Evolutionary conservation across 2,329 filamentous ascomycete species (phyloP).

Genomic region (Aureobasidium leucospermi): DNA sequence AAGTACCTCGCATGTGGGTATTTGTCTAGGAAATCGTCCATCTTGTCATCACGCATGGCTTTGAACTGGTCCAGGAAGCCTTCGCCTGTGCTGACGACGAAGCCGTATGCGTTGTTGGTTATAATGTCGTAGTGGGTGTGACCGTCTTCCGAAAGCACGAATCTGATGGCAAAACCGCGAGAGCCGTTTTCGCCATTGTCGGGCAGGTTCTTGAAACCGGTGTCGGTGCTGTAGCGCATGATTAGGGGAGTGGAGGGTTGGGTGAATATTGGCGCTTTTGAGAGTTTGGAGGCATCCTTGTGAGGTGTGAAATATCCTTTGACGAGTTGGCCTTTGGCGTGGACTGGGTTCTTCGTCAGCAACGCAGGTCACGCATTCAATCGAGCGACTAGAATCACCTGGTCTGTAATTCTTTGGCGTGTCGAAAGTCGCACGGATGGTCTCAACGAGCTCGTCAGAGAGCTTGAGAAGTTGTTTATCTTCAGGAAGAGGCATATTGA

Average conservation of each 20-base stretch:
- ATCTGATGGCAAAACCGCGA: constrained; percentile 14
- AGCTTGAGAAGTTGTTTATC: background rate
- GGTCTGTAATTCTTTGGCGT: background rate
- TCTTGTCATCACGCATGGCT: constrained; percentile 2
- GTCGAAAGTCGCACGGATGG: background rate
- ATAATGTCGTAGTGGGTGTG: constrained; percentile 18
- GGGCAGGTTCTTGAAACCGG: constrained; percentile 22
- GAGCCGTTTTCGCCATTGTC: constrained; percentile 22
- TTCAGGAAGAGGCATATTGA: background rate
- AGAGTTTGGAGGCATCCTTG: constrained; percentile 13
- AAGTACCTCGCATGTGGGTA: constrained; percentile 1
- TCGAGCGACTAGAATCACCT: background rate
- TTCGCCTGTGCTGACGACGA: background rate
- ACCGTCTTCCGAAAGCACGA: constrained; percentile 17
- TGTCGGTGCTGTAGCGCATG: constrained; percentile 23
- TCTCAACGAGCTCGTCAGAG: background rate
- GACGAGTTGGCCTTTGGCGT: constrained; percentile 14
- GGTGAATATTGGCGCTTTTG: constrained; percentile 22
- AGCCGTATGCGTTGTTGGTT: constrained; percentile 18
- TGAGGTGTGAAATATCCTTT: constrained; percentile 11
- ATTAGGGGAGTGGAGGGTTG: constrained; percentile 20
- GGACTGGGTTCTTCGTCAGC: background rate
- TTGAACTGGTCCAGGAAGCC: constrained; percentile 1
- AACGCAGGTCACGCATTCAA: background rate
- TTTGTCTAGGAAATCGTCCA: background rate